phyloP scores from a whole-genome alignment of 495 filamentous ascomycete species.

The Friedmanniomyces endolithicus region DNA sequence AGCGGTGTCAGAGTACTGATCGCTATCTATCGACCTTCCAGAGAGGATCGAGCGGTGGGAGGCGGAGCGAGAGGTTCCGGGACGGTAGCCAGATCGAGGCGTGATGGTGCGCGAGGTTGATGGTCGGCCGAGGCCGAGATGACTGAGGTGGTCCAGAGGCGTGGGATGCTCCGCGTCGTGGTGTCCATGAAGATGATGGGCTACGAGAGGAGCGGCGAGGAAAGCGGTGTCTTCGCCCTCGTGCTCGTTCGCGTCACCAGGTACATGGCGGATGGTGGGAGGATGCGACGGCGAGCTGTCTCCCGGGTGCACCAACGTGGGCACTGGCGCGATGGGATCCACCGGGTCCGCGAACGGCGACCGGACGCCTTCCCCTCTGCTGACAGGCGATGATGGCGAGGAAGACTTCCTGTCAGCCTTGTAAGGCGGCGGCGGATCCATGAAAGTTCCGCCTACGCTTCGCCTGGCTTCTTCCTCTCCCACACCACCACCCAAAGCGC shows the following conservation, averaged over 20 bases:
- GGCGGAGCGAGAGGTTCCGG: background rate
- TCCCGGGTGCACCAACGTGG: too few species aligned
- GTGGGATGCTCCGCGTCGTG: too few species aligned
- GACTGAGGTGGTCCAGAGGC: too few species aligned
- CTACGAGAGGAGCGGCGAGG: background rate
- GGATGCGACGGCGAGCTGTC: background rate
- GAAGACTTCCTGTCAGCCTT: background rate
- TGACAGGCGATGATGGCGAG: background rate
- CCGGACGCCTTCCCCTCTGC: background rate
- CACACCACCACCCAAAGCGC: too few species aligned
- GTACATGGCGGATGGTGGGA: background rate
- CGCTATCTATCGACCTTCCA: background rate
- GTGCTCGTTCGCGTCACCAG: background rate
- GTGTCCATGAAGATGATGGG: background rate
- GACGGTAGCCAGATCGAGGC: background rate
- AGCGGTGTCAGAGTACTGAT: slow-evolving; percentile 5
- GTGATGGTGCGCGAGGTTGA: background rate
- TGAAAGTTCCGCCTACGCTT: background rate
- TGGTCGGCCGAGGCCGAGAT: background rate
- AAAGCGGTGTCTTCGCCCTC: background rate
- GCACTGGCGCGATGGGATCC: background rate
- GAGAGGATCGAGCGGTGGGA: background rate
- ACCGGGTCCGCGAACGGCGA: slow-evolving; percentile 1
- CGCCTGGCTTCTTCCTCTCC: background rate
- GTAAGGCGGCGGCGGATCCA: background rate